Percentiles rank a stretch among this genome's conserved stretches.
These are phyloP conservation scores for Anthoceros angustus DNA, from an alignment of 225 moss, liverwort and hornwort species.

Conservation along the genomic window DNA sequence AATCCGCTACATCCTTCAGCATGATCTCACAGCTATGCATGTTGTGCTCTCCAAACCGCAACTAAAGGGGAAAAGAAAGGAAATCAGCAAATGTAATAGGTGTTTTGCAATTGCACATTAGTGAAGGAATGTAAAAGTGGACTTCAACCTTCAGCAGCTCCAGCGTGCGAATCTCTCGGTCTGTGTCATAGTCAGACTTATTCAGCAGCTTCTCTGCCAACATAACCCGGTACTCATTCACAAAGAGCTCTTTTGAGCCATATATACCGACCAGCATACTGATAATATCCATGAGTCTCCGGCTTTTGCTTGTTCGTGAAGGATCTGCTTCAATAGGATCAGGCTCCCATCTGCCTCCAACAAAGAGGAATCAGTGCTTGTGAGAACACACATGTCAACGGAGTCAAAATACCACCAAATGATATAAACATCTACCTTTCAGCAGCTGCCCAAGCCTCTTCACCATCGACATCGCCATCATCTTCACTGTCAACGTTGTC, in stretches of 20 bases:
- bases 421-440: conserved; percentile 36
- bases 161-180: conserved; percentile 89
- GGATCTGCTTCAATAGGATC: conserved; percentile 98
- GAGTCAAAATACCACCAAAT: neutral
- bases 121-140: neutral
- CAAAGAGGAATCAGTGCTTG: neutral
- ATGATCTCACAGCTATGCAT: conserved; percentile 99
- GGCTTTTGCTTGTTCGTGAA: conserved; percentile 92
- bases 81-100: neutral
- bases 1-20: conserved; percentile 95
- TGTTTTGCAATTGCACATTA: neutral
- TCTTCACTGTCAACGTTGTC: conserved; percentile 96
- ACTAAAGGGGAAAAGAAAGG: conserved; percentile 19
- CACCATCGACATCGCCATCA: conserved; percentile 83
- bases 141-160: conserved; percentile 69
- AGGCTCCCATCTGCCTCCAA: conserved; percentile 79
- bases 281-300: conserved; percentile 95
- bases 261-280: conserved; percentile 99
- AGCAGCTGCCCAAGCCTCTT: conserved; percentile 96
- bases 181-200: conserved; percentile 86
- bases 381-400: neutral
- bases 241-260: conserved; percentile 96
- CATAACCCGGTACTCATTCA: conserved; percentile 97
- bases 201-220: conserved; percentile 93
- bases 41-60: conserved; percentile 93